Conservation (phyloP, 1,284 basidiomycete species). For the Tilletiopsis washingtonensis region DNA sequence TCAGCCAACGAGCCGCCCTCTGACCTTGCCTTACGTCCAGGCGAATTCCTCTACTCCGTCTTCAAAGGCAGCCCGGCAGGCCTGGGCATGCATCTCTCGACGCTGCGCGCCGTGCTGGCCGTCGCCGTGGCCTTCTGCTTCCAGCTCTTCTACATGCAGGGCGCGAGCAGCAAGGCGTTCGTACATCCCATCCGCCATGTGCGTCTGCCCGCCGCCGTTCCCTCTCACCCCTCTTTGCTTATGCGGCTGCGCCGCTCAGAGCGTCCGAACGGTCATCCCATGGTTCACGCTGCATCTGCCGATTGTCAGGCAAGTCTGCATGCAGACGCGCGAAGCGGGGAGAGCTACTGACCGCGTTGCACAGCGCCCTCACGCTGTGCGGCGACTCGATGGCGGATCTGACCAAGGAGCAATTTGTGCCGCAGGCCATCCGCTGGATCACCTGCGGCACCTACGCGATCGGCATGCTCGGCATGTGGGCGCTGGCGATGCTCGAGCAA, state of each 20-base stretch:
- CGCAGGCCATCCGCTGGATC: slow-evolving; percentile 25
- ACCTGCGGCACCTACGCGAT: slow-evolving; percentile 23
- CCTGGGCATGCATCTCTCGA: slow-evolving; percentile 19
- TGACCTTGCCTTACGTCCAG: slow-evolving; percentile 4
- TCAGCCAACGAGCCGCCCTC: too few species aligned
- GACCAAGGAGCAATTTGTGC: slow-evolving; percentile 22
- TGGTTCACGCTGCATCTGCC: slow-evolving; percentile 29
- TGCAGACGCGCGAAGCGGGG: too few species aligned
- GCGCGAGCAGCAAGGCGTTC: slow-evolving; percentile 16
- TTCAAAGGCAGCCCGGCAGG: slow-evolving; percentile 22
- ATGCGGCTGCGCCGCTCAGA: too few species aligned
- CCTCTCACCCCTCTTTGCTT: too few species aligned
- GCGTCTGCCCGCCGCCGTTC: neutral
- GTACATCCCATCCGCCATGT: slow-evolving; percentile 21
- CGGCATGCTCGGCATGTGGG: slow-evolving; percentile 19
- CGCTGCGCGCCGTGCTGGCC: slow-evolving; percentile 22
- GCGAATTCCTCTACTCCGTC: slow-evolving; percentile 7
- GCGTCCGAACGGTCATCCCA: slow-evolving; percentile 11
- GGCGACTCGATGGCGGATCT: slow-evolving; percentile 31
- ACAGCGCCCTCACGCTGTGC: slow-evolving; percentile 27
- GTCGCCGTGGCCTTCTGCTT: slow-evolving; percentile 24
- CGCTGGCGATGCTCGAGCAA: slow-evolving; percentile 24
- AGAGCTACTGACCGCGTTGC: neutral
- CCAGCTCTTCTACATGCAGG: slow-evolving; percentile 18
- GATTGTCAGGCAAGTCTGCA: slow-evolving; percentile 15